These are phyloP conservation scores for Phytopythium sindhum DNA, from an alignment of 352 stramenopile genomes.

Conservation along the genomic window DNA sequence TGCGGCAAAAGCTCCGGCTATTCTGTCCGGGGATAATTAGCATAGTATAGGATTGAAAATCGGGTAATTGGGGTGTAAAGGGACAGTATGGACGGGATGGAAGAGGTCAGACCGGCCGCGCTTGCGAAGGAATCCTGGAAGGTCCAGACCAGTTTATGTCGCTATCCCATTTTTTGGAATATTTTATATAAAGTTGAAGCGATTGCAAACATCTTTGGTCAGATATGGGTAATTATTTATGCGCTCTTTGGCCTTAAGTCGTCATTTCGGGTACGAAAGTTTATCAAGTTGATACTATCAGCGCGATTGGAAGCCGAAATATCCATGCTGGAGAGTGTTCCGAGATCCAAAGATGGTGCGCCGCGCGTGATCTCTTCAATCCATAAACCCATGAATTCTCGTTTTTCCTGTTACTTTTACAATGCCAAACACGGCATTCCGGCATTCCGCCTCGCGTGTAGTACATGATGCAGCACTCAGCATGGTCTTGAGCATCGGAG, in stretches of 20 bases:
- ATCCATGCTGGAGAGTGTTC: neutral
- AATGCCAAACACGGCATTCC: too few relatives aligned
- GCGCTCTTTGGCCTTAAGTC: neutral
- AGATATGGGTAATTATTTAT: neutral
- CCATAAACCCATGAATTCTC: too few relatives aligned
- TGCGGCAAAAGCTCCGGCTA: neutral
- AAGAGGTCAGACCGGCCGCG: neutral
- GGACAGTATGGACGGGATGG: neutral
- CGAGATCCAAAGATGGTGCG: neutral
- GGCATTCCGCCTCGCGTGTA: too few relatives aligned
- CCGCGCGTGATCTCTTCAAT: too few relatives aligned
- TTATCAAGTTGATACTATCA: too few relatives aligned
- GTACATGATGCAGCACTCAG: too few relatives aligned
- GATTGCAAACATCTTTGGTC: neutral
- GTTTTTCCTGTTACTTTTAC: too few relatives aligned
- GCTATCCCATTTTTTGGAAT: neutral
- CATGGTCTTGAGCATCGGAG: too few relatives aligned
- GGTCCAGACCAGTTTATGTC: constrained; percentile 1
- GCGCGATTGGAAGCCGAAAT: too few relatives aligned
- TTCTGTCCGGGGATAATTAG: neutral
- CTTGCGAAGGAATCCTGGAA: neutral
- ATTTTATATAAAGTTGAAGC: constrained; percentile 1
- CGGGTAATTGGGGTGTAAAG: neutral
- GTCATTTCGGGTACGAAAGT: too few relatives aligned
- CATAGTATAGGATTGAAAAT: neutral